Evolutionary conservation across 805 yeast genomes (phyloP), one percentile per base, ranked within the genome.

Genomic region (Yarrowia sp.): DNA sequence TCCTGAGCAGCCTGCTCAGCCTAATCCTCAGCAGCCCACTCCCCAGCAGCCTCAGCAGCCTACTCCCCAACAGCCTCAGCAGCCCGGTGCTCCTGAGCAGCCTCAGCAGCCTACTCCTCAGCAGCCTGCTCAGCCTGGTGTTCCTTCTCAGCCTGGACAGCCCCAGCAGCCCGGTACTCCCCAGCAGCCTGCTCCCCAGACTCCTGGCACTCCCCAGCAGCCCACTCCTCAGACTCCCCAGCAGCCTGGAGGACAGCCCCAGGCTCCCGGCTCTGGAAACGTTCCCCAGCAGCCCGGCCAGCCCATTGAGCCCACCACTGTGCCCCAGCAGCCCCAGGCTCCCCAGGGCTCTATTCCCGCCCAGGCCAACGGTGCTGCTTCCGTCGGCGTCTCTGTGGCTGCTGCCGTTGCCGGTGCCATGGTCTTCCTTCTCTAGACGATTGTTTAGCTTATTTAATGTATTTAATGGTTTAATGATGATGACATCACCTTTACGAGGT

Each of bases 281-380:
- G n/a, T n/a, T 9, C 39, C 38, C 18, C 12, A 5, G 7, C 38
- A 36, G 41, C 41, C 42, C 42, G 42, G 6, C 18, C 18, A 14
- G 18, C 36, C 36, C 9, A 25, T 12, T 18, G 22, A 42, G 33
- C 49, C 49, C 7, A 25, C 49, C 16, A n/a, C 49, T 6, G 49
- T 42, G 8, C 49, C 47, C 21, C 47, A 41, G 47, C 21, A n/a
- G 31, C 47, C 49, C 31, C 49, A 42, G 49, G n/a, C 33, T 16
- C 49, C 49, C n/a, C 21, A 42, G 49, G 49, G 49, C 22, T 25
- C 49, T 16, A 19, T 18, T 25, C 49, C 49, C 16, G 49, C 49
- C 33, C 58, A 51, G 42, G 58, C 58, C 24, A 51, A 51, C 58
- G 58, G 58, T 2, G 58, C 58, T 18, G n/a, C 58, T 12, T 10